Percentiles rank a stretch among this genome's conserved stretches.
Evolutionary conservation across 179 eudicot genomes (phyloP).

Genomic region (Heliamphora pulchella): DNA sequence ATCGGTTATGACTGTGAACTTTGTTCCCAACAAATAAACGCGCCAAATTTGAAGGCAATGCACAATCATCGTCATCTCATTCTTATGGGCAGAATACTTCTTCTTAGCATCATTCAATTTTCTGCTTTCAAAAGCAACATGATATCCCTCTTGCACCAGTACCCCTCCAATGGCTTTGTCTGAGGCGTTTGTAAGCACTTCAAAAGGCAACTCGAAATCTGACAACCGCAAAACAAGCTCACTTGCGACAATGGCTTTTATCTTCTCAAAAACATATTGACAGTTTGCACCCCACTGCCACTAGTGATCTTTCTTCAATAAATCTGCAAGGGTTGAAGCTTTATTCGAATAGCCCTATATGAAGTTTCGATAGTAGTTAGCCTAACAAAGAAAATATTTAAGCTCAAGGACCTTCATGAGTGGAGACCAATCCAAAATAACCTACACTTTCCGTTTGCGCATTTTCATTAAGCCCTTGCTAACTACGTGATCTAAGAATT

Average conservation of each 20-base stretch:
- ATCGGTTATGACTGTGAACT: not conserved
- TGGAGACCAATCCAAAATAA: not conserved
- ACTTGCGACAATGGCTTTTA: not conserved
- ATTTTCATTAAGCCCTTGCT: not conserved
- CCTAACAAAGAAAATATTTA: not conserved
- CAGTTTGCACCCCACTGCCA: not conserved
- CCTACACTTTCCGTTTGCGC: not conserved
- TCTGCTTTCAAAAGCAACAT: not conserved
- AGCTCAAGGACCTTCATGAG: not conserved
- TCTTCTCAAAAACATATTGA: not conserved
- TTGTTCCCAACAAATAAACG: not conserved
- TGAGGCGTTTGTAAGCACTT: conserved; percentile 12
- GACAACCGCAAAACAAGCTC: not conserved
- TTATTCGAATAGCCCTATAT: not conserved
- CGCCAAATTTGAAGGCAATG: not conserved
- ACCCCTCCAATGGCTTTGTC: conserved; percentile 1
- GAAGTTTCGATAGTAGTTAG: not conserved
- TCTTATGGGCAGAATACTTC: not conserved
- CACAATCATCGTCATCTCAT: conserved; percentile 6
- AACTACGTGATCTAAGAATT: conserved; percentile 9
- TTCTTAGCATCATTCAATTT: not conserved
- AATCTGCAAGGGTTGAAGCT: not conserved
- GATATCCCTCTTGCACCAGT: not conserved
- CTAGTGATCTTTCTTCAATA: not conserved
- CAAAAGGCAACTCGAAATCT: not conserved